Evolutionary conservation across 2,329 filamentous ascomycete genomes (phyloP).

Genomic region (Daldinia sp.): DNA sequence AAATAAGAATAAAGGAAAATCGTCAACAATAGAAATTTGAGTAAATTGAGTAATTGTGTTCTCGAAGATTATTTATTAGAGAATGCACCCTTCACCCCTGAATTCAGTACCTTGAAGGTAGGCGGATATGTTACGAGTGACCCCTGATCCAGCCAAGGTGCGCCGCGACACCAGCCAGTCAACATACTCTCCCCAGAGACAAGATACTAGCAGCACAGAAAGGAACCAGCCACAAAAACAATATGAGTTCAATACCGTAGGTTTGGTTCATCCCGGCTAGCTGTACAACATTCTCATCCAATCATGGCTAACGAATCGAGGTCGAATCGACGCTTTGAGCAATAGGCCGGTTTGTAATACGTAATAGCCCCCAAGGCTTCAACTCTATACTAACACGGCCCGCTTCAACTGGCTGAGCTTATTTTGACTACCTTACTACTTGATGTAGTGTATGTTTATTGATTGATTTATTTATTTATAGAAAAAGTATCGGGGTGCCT

Average conservation of each 20-base stretch:
- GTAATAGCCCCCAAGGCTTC: not conserved
- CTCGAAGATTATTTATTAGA: not conserved
- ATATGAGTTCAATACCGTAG: not conserved
- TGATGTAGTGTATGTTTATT: not conserved
- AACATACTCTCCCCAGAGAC: not conserved
- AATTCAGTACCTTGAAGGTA: not conserved
- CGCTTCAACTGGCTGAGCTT: not conserved
- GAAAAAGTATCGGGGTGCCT: no score
- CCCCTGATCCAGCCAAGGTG: not conserved
- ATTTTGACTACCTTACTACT: not conserved
- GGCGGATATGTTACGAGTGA: not conserved
- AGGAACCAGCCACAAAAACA: not conserved
- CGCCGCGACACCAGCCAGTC: not conserved
- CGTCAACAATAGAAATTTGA: not conserved
- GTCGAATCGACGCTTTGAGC: conserved; percentile 11
- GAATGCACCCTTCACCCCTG: not conserved
- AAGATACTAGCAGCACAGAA: not conserved
- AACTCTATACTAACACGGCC: not conserved
- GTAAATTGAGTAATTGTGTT: not conserved
- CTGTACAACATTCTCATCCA: conserved; percentile 5
- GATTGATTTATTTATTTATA: no score
- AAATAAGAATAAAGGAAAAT: not conserved
- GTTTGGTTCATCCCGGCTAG: not conserved
- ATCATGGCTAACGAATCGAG: conserved; percentile 4
- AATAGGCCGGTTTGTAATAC: not conserved